Percentiles rank a stretch among this genome's conserved stretches.
Conservation (phyloP, 108 stramenopile genomes). For the Cyclotella baltica region DNA sequence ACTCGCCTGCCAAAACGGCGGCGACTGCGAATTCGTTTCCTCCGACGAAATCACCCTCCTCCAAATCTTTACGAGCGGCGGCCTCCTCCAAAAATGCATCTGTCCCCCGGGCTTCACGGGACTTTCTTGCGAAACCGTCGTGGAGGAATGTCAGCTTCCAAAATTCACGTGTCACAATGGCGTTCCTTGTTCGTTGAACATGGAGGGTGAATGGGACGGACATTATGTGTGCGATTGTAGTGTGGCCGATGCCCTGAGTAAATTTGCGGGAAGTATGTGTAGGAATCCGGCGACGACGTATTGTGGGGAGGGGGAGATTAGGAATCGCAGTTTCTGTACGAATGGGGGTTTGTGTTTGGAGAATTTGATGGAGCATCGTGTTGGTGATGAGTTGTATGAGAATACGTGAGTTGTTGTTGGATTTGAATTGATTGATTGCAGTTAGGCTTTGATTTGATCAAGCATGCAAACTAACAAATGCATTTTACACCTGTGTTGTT, state of each 20-base stretch:
- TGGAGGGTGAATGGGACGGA: background rate
- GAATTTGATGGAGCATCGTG: slow-evolving; percentile 7
- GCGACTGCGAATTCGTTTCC: slow-evolving; percentile 58
- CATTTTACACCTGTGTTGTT: background rate
- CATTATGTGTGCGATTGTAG: slow-evolving; percentile 45
- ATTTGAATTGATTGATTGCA: background rate
- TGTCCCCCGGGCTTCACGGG: slow-evolving; percentile 61
- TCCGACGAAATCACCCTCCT: slow-evolving; percentile 40
- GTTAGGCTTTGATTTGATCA: background rate
- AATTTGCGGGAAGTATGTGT: slow-evolving; percentile 51
- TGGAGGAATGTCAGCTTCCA: slow-evolving; percentile 48
- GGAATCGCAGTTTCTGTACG: slow-evolving; percentile 44
- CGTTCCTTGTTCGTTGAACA: slow-evolving; percentile 11
- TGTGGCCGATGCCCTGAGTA: slow-evolving; percentile 25
- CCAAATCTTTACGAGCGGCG: slow-evolving; percentile 44
- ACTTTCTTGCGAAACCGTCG: slow-evolving; percentile 50
- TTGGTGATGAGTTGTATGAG: background rate
- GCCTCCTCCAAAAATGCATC: slow-evolving; percentile 59
- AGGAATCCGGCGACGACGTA: slow-evolving; percentile 48
- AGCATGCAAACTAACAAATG: background rate
- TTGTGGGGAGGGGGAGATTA: slow-evolving; percentile 41
- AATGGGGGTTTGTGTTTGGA: slow-evolving; percentile 44
- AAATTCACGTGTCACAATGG: slow-evolving; percentile 43
- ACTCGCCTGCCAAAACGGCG: slow-evolving; percentile 63
- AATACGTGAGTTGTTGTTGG: slow-evolving; percentile 4